A percentile compares a stretch with the other conserved stretches of the same genome.
These are phyloP conservation scores for Elsinoe australis DNA, from an alignment of 2,329 filamentous ascomycete species.

Conservation along the genomic window DNA sequence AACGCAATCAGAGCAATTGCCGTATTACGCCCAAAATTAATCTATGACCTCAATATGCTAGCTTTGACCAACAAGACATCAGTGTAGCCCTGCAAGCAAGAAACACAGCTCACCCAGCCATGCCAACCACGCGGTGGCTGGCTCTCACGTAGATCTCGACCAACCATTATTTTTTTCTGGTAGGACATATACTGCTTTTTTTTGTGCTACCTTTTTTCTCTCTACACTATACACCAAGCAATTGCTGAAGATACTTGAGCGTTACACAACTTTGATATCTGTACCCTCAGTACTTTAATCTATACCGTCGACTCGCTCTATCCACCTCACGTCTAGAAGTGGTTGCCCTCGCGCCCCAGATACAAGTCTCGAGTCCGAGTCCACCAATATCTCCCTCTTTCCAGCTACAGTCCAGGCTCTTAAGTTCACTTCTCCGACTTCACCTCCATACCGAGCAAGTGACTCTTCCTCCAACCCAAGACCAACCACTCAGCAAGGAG, in stretches of 20 bases:
- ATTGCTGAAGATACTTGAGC: neutral
- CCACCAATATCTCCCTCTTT: too few relatives aligned
- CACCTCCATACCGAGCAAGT: too few relatives aligned
- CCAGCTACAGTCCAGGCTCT: too few relatives aligned
- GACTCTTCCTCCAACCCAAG: too few relatives aligned
- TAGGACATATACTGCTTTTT: neutral
- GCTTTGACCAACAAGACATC: neutral
- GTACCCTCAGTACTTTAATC: neutral
- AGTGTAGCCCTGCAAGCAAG: too few relatives aligned
- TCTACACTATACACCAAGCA: neutral
- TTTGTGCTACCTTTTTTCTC: conserved; percentile 2
- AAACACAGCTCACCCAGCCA: too few relatives aligned
- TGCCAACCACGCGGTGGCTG: conserved; percentile 10
- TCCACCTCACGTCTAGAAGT: neutral
- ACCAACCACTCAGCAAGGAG: too few relatives aligned
- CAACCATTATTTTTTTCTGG: conserved; percentile 5
- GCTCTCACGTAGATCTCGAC: conserved; percentile 11
- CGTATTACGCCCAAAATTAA: too few relatives aligned
- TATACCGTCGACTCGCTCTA: neutral
- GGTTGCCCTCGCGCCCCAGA: too few relatives aligned
- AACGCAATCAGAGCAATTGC: too few relatives aligned
- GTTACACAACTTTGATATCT: conserved; percentile 1
- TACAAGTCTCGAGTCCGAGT: too few relatives aligned
- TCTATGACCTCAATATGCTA: neutral
- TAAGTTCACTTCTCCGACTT: too few relatives aligned